These are phyloP conservation scores for Colletotrichum sp. DNA, from an alignment of 2,329 filamentous ascomycete genomes.

Conservation along the genomic window DNA sequence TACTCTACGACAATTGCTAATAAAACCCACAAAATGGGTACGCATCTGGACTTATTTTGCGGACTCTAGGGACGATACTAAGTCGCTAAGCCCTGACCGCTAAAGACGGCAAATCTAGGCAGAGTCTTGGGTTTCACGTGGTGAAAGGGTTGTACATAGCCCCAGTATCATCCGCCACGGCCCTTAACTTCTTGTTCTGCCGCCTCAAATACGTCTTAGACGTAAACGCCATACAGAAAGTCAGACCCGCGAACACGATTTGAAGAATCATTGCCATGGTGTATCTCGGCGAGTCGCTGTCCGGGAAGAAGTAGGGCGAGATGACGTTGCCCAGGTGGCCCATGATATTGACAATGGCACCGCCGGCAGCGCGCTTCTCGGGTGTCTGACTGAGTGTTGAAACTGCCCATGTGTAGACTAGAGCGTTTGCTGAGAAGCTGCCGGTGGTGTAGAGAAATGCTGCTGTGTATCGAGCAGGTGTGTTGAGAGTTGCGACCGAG, in stretches of 20 bases:
- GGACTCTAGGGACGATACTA: not conserved
- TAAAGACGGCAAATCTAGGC: not conserved
- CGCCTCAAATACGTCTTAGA: constrained; percentile 13
- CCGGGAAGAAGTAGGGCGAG: constrained; percentile 48
- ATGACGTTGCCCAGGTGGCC: constrained; percentile 50
- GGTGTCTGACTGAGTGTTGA: constrained; percentile 44
- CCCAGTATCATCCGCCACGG: constrained; percentile 3
- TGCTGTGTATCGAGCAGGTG: constrained; percentile 33
- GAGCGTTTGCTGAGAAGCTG: constrained; percentile 42
- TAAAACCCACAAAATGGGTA: not conserved
- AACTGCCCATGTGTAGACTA: constrained; percentile 42
- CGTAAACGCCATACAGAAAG: constrained; percentile 1
- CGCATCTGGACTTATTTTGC: not conserved
- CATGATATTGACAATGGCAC: constrained; percentile 48
- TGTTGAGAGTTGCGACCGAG: constrained; percentile 33
- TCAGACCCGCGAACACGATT: constrained; percentile 17
- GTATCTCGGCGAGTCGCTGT: constrained; percentile 43
- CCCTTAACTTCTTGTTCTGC: constrained; percentile 22
- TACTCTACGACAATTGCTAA: not conserved
- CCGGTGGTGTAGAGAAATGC: constrained; percentile 42
- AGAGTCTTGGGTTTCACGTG: not conserved
- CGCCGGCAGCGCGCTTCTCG: constrained; percentile 47
- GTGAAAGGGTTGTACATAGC: constrained; percentile 19
- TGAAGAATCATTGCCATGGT: constrained; percentile 40
- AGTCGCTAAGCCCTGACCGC: not conserved